Base-by-base conservation (phyloP, 805 yeast species). In the Wickerhamiella musiphila region DNA sequence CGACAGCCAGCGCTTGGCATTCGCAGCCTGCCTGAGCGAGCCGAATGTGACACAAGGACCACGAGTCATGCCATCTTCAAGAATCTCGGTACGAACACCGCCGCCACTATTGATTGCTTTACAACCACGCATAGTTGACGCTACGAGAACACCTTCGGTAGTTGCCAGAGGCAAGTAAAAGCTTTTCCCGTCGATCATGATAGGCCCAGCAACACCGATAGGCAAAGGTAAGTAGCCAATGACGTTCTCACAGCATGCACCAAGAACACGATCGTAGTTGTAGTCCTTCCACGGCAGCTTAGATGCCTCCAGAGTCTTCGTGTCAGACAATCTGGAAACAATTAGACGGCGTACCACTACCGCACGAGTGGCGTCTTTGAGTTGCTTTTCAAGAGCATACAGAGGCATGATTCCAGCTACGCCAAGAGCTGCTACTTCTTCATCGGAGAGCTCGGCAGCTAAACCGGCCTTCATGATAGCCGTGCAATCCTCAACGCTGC, bases 191-290 rank as follows among this genome's bases (percentile, higher is more conserved):
- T 90, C 96, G 47, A 90, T 79, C 34, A 81, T 64, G 53, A 90
- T 58, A 7, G 99, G 99, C 33, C 99, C 99, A 18, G 95, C 95
- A 51, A 90, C 75, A 54, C 99, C 99, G 35, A 90, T 82, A 5
- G 99, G 99, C 26, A 90, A 54, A 18, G 98, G 99, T 73, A 86
- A 70, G 52, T 65, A 90, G 19, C 99, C 99, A 54, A 90, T 78
- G 36, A 90, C 99, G 50, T 90, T 90, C 56, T 90, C 99, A 63
- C 99, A 90, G 61, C 99, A 90, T 7, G 98, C 95, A 39, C 98
- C 98, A 49, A 84, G 76, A 5, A 90, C 98, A 43, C 96, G 74
- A 52, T 83, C 92, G 53, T 83, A 90, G 53, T 90, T 94, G 51
- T 86, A 90, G 48, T 70, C 59, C 41, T 64, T 60, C 56, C 71